Evolutionary conservation across 2,329 filamentous ascomycete species (phyloP).

Genomic region (Diaporthe citrichinensis): DNA sequence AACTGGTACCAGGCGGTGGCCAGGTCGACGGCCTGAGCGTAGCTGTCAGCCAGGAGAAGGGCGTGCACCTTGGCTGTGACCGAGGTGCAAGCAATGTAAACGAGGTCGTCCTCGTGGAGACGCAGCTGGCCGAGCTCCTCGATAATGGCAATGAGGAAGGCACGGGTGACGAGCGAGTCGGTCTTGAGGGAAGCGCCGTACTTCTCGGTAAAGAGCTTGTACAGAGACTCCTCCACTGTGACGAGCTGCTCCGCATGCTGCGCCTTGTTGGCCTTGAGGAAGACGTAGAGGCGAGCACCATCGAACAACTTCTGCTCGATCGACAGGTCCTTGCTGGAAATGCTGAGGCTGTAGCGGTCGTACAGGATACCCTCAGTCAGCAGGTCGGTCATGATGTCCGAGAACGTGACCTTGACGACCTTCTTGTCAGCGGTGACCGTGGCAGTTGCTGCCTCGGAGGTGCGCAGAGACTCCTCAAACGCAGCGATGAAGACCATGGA

Average conservation of each 20-base stretch:
- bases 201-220: conserved; percentile 41
- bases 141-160: conserved; percentile 41
- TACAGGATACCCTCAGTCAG: conserved; percentile 42
- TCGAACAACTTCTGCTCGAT: conserved; percentile 42
- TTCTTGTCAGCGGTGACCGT: conserved; percentile 35
- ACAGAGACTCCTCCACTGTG: conserved; percentile 40
- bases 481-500: conserved; percentile 42
- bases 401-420: conserved; percentile 41
- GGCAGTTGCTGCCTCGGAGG: conserved; percentile 35
- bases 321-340: conserved; percentile 40
- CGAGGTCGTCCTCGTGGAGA: conserved; percentile 41
- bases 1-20: conserved; percentile 42
- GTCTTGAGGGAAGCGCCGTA: conserved; percentile 41
- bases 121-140: conserved; percentile 41
- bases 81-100: conserved; percentile 40
- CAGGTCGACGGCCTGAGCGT: conserved; percentile 39
- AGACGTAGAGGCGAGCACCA: conserved; percentile 42
- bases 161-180: conserved; percentile 38
- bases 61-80: conserved; percentile 39
- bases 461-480: conserved; percentile 41
- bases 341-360: conserved; percentile 42
- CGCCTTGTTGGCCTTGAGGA: conserved; percentile 41
- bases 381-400: conserved; percentile 42
- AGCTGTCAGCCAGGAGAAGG: conserved; percentile 38
- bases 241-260: conserved; percentile 41